Evolutionary conservation across 805 yeast species (phyloP), one percentile per base, ranked within the genome.

Genomic region (Tetrapisispora phaffii): DNA sequence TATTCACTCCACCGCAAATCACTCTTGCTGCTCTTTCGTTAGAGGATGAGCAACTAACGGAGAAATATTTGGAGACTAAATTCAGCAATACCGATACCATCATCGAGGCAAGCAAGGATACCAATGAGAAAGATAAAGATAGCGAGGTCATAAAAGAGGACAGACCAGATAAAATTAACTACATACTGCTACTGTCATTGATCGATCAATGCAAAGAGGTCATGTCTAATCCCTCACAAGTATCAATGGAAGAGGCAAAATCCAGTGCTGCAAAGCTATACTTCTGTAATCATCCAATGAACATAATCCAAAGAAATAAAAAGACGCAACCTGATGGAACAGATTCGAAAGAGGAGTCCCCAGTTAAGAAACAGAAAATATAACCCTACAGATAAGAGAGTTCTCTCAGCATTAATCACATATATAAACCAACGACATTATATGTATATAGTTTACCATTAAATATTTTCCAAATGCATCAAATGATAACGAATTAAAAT

Each of bases 1-100:
- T 79, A 31, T 90, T 68, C 65, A 81, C 97, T 0, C 99, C 99
- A 0, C 96, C 97, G 1, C 98, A 93, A 58, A 85, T 93, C 26
- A 96, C 97, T 1, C 68, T 93, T 43, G 93, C 96, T 0, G 86
- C 93, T 15, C 71, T 89, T 58, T 77, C 82, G 66, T 72, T 74
- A 44, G 76, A 73, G 13, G 85, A 87, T 62, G 77, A 73, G 50
- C 76, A 73, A 21, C 65, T 85, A 33, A 76, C 84, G 2, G 77
- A 76, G 44, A 71, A 77, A 50, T 89, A 89, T 63, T 64, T 90
- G 50, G 73, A 74, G 50, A 71, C 74, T 52, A 85, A 84, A 60
- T 81, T 81, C 51, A 68, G 71, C 39, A 55, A 51, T 7, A 47
- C 39, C 8, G 46, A 46, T 15, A 51, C 24, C 2, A 20, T 12